phyloP scores from a whole-genome alignment of 2,329 filamentous ascomycete species.

The Annulohypoxylon truncatum region DNA sequence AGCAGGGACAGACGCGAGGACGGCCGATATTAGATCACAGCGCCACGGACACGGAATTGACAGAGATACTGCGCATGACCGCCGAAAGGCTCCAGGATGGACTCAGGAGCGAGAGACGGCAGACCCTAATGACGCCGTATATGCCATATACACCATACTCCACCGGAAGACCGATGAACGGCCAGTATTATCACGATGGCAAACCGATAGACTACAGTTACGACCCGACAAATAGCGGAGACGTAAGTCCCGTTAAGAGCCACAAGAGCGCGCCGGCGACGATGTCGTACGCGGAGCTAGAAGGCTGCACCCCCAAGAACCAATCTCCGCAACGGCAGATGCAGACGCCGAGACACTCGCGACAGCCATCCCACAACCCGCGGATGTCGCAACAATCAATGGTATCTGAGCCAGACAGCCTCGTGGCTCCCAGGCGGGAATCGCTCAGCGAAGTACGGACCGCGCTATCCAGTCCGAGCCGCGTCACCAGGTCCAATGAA shows the following conservation, averaged over 20 bases:
- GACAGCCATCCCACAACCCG: conserved; percentile 44
- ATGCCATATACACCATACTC: conserved; percentile 11
- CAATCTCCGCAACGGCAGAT: conserved; percentile 26
- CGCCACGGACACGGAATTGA: conserved; percentile 61
- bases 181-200: background rate
- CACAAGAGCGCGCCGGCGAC: conserved; percentile 49
- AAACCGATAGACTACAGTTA: background rate
- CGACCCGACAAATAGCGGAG: conserved; percentile 32
- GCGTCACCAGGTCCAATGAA: conserved; percentile 35
- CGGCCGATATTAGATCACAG: conserved; percentile 44
- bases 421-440: conserved; percentile 53
- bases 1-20: conserved; percentile 39
- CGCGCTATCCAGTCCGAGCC: conserved; percentile 59
- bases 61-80: conserved; percentile 64
- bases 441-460: conserved; percentile 53
- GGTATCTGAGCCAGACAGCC: conserved; percentile 56
- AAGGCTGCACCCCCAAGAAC: conserved; percentile 33
- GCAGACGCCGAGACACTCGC: conserved; percentile 35
- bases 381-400: conserved; percentile 51
- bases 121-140: conserved; percentile 43
- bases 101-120: conserved; percentile 45
- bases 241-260: conserved; percentile 47
- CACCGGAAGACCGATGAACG: background rate
- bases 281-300: conserved; percentile 42
- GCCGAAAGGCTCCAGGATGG: conserved; percentile 62